Base-by-base conservation (phyloP, 371 early-diverging fungal species). In the Mortierella sp. region DNA sequence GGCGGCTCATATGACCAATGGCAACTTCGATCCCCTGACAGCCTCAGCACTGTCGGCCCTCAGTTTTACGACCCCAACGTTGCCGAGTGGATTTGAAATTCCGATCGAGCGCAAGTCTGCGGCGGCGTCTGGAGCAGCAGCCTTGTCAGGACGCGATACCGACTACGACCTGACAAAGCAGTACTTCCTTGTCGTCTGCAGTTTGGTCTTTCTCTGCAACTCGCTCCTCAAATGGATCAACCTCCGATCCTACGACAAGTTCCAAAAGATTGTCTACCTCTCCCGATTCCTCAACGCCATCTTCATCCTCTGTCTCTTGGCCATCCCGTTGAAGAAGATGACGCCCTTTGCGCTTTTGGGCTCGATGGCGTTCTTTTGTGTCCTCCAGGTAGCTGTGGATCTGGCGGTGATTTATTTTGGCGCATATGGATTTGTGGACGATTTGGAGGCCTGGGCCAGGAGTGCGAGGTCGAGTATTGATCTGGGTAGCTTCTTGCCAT, bases 261-360 rank as follows among this genome's bases (percentile, higher is more conserved):
- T 80, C 49, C 84, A 84, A 70, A 68, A 72, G 55, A 82, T 91
- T 60, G 89, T 92, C 56, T 92, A 91, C 60, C 71, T 79, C 11
- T 88, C 90, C 8, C 87, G 92, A 38, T 80, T 91, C 44, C 27
- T 92, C 11, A 90, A 89, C 77, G 90, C 90, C 1, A 70, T 91
- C 24, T 76, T 91, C 16, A 90, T 92, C 48, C 90, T 92, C 56
- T 89, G 88, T 44, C 83, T 92, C 27, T 78, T 91, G 27, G 88
- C 87, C 1, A 84, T 87, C 0, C 88, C 91, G 4, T 83, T 82
- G 72, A 84, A 83, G 4, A 79, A 88, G 29, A 72, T 91, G 71
- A 84, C 89, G 41, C 90, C 89, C 2, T 80, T 91, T 29, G 84
- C 83, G 1, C 88, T 91, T 77, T 75, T 91, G 43, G 90, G 90